phyloP scores from a whole-genome alignment of 305 asterid genomes.

The Caryopteris hybrid region DNA sequence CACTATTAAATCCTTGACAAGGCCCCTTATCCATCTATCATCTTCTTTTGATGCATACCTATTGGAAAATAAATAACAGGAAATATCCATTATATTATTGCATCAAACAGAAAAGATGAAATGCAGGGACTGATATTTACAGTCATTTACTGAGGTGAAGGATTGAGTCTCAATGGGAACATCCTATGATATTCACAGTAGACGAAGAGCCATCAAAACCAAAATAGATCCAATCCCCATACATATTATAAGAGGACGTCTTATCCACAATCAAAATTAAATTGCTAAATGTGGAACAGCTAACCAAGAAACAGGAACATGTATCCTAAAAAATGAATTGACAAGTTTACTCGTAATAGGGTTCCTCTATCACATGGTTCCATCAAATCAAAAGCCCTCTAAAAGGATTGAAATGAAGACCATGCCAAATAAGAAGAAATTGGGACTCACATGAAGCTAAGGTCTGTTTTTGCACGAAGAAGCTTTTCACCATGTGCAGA shows the following conservation, averaged over 20 bases:
- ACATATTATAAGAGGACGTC: background rate
- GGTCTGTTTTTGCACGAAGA: conserved; percentile 94
- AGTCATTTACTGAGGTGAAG: conserved; percentile 7
- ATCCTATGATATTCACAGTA: background rate
- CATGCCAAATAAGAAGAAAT: conserved; percentile 17
- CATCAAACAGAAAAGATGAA: conserved; percentile 1
- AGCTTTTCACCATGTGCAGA: conserved; percentile 87
- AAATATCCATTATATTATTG: background rate
- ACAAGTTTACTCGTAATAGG: background rate
- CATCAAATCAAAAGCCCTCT: background rate
- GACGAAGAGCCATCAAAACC: conserved; percentile 7
- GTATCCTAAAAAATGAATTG: background rate
- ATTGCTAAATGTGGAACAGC: background rate
- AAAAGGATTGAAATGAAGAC: background rate
- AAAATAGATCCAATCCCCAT: conserved; percentile 5
- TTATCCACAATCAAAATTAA: background rate
- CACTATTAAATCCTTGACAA: conserved; percentile 80
- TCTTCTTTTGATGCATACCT: conserved; percentile 98
- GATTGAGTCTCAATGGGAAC: conserved; percentile 11
- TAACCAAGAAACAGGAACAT: background rate
- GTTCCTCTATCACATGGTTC: background rate
- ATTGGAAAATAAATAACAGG: conserved; percentile 22
- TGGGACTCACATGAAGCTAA: conserved; percentile 88
- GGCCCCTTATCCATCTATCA: conserved; percentile 93
- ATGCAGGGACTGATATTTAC: background rate